Conservation (phyloP, 805 yeast genomes). For the Yarrowia sp. region DNA sequence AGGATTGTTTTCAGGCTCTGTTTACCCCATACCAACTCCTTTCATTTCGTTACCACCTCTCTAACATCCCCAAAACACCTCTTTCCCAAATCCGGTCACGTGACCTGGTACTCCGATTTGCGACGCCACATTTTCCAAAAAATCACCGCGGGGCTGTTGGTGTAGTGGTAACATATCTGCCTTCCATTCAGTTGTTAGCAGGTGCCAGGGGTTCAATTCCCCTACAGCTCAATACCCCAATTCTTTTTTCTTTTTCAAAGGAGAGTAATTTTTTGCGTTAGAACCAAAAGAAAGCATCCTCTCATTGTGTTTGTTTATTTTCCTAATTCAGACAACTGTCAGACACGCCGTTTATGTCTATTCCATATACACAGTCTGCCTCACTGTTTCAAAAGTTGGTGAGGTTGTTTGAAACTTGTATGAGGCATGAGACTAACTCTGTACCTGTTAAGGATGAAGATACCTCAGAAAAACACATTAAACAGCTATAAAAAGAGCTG, state of each 20-base stretch:
- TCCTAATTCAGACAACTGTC: too few species aligned
- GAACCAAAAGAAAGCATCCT: too few species aligned
- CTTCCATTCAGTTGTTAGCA: constrained; percentile 16
- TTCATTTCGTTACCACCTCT: too few species aligned
- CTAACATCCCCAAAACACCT: too few species aligned
- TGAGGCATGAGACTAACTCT: not conserved
- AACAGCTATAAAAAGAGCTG: too few species aligned
- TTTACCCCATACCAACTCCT: too few species aligned
- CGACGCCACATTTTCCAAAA: not conserved
- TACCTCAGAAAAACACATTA: too few species aligned
- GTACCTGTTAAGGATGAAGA: too few species aligned
- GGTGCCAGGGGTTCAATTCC: constrained; percentile 29
- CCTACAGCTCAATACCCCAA: not conserved
- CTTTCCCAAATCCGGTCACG: not conserved
- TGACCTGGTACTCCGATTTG: not conserved
- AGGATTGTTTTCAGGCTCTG: too few species aligned
- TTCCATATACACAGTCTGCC: not conserved
- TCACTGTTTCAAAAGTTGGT: constrained; percentile 1
- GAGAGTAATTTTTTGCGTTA: too few species aligned
- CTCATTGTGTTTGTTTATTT: too few species aligned
- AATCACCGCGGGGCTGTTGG: not conserved
- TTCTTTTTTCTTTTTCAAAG: not conserved
- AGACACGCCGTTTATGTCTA: too few species aligned
- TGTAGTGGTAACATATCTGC: constrained; percentile 27
- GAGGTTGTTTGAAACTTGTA: not conserved